phyloP scores from a whole-genome alignment of 1,284 basidiomycete species.

The Anthracocystis walkeri region DNA sequence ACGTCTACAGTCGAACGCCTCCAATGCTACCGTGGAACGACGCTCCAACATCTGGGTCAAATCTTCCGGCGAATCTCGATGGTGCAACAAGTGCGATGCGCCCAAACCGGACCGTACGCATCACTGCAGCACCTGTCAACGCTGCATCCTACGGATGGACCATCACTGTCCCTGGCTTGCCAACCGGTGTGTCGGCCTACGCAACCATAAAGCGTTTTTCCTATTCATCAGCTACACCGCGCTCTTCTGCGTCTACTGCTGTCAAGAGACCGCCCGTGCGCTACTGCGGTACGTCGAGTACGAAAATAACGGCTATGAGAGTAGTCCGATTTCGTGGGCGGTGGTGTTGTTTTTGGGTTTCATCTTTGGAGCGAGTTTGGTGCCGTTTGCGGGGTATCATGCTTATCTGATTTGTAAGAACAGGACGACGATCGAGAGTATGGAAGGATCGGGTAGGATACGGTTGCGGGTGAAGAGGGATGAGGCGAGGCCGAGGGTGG shows the following conservation, averaged over 20 bases:
- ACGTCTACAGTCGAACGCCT: constrained; percentile 12
- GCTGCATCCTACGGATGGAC: constrained; percentile 63
- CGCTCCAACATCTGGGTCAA: constrained; percentile 57
- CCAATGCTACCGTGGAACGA: constrained; percentile 6
- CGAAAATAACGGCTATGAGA: constrained; percentile 60
- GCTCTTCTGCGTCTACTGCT: constrained; percentile 58
- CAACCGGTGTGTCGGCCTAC: constrained; percentile 72
- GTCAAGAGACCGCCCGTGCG: constrained; percentile 53
- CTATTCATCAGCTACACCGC: constrained; percentile 68
- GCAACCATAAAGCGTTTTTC: constrained; percentile 70
- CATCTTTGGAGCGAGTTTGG: constrained; percentile 57
- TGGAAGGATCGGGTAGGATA: constrained; percentile 66
- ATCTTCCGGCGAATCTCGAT: constrained; percentile 58
- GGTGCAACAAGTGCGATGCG: constrained; percentile 61
- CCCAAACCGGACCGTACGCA: constrained; percentile 66
- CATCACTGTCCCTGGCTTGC: constrained; percentile 73
- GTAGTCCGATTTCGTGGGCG: constrained; percentile 68
- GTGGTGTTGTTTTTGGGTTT: constrained; percentile 64
- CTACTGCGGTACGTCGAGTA: constrained; percentile 45
- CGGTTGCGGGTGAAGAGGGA: constrained; percentile 32
- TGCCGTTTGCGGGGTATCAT: constrained; percentile 65
- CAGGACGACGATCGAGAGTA: constrained; percentile 69
- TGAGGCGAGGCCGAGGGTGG: constrained; percentile 22
- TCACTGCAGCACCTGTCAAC: constrained; percentile 64
- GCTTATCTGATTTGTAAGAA: constrained; percentile 68